phyloP scores from a whole-genome alignment of 495 filamentous ascomycete genomes.

The Letharia lupina region DNA sequence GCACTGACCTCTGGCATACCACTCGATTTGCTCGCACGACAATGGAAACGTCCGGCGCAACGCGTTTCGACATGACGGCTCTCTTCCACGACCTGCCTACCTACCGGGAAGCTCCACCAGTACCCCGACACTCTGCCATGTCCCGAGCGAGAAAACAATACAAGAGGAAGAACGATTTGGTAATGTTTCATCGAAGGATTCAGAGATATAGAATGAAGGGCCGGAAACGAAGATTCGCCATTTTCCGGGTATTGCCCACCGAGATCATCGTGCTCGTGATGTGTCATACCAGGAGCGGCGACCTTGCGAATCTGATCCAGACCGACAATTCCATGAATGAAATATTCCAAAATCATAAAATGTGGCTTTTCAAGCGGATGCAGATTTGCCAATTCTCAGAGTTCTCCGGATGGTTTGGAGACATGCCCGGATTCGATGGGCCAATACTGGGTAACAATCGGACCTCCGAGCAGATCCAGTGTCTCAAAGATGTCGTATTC shows the following conservation, averaged over 20 bases:
- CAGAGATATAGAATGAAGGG: too few relatives aligned
- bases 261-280: not conserved
- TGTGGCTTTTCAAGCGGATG: not conserved
- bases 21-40: too few relatives aligned
- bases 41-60: too few relatives aligned
- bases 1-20: too few relatives aligned
- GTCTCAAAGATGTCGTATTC: not conserved
- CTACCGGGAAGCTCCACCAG: too few relatives aligned
- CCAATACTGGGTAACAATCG: not conserved
- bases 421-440: not conserved
- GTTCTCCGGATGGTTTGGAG: not conserved
- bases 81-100: too few relatives aligned
- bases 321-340: not conserved
- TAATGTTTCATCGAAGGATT: too few relatives aligned
- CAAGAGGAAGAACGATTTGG: too few relatives aligned
- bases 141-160: too few relatives aligned
- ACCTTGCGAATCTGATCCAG: not conserved
- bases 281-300: not conserved
- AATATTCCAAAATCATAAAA: not conserved
- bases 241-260: not conserved
- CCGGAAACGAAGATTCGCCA: not conserved
- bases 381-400: not conserved
- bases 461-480: not conserved
- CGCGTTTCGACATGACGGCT: too few relatives aligned
- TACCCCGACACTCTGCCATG: too few relatives aligned